phyloP scores from a whole-genome alignment of 306 rosid genomes.

The Prinsepia uniflora region DNA sequence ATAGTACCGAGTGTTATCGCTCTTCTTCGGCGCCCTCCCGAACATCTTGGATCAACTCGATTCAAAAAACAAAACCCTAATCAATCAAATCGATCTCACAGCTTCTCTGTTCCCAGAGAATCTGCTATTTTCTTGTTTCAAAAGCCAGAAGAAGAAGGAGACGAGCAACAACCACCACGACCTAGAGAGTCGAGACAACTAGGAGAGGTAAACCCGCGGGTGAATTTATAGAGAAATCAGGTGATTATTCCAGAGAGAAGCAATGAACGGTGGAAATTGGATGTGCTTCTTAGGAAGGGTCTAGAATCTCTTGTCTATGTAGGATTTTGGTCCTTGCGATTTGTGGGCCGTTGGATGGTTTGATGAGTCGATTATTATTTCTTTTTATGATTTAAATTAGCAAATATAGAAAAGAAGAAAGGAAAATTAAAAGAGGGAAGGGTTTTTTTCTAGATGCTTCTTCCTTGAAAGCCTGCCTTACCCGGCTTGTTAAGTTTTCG shows the following conservation, averaged over 20 bases:
- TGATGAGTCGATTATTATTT: not conserved
- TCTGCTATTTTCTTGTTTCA: not conserved
- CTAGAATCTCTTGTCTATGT: conserved; percentile 25
- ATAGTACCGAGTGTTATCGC: conserved; percentile 65
- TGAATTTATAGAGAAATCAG: not conserved
- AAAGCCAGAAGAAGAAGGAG: not conserved
- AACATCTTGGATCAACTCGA: conserved; percentile 39
- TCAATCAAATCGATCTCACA: not conserved
- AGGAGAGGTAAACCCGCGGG: not conserved
- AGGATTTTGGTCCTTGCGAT: not conserved
- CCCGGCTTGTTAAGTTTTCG: not conserved
- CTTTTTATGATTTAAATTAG: not conserved
- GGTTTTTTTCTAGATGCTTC: conserved; percentile 38
- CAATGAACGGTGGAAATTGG: conserved; percentile 1
- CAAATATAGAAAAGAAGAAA: not conserved
- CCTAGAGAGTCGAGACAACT: not conserved
- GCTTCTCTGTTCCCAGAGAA: not conserved
- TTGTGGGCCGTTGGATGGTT: conserved; percentile 24
- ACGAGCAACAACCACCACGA: not conserved
- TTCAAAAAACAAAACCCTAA: not conserved
- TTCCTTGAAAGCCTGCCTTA: conserved; percentile 19
- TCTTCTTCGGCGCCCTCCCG: conserved; percentile 71
- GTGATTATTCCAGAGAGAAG: not conserved
- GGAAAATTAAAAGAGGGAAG: not conserved
- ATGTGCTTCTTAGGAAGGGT: conserved; percentile 21